Conservation (phyloP, 2,329 filamentous ascomycete species). For the Venturia carpophila region DNA sequence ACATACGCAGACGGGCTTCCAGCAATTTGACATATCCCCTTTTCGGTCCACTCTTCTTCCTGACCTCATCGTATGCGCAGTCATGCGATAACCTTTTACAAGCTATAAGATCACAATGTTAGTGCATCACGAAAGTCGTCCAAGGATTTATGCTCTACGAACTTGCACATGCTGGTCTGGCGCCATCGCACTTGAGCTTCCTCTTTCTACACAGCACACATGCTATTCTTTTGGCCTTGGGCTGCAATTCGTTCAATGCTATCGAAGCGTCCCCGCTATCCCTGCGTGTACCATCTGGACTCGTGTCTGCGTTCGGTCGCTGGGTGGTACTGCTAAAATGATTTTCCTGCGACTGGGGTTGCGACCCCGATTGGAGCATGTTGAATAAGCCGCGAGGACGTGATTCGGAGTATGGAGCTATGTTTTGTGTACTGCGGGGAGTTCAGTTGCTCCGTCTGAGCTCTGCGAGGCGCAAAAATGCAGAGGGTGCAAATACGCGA, state of each 20-base stretch:
- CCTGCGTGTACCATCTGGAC: slow-evolving; percentile 16
- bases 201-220: slow-evolving; percentile 90
- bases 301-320: slow-evolving; percentile 31
- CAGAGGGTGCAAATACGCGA: background rate
- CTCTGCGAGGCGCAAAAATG: background rate
- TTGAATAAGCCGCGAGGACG: slow-evolving; percentile 1
- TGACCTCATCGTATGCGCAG: slow-evolving; percentile 84
- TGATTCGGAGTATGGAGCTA: background rate
- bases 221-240: slow-evolving; percentile 71
- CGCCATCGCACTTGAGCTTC: slow-evolving; percentile 84
- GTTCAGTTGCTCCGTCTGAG: slow-evolving; percentile 1
- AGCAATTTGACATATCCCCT: slow-evolving; percentile 89
- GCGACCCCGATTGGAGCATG: slow-evolving; percentile 11
- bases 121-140: background rate
- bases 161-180: slow-evolving; percentile 67
- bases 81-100: slow-evolving; percentile 79
- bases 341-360: slow-evolving; percentile 29
- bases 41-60: slow-evolving; percentile 91
- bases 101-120: slow-evolving; percentile 38
- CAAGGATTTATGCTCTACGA: background rate
- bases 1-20: slow-evolving; percentile 83
- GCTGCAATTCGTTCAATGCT: slow-evolving; percentile 44
- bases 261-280: slow-evolving; percentile 41
- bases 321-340: slow-evolving; percentile 52
- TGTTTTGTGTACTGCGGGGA: background rate